These are phyloP conservation scores for Naganishia onofrii DNA, from an alignment of 768 basidiomycete genomes.

Conservation along the genomic window DNA sequence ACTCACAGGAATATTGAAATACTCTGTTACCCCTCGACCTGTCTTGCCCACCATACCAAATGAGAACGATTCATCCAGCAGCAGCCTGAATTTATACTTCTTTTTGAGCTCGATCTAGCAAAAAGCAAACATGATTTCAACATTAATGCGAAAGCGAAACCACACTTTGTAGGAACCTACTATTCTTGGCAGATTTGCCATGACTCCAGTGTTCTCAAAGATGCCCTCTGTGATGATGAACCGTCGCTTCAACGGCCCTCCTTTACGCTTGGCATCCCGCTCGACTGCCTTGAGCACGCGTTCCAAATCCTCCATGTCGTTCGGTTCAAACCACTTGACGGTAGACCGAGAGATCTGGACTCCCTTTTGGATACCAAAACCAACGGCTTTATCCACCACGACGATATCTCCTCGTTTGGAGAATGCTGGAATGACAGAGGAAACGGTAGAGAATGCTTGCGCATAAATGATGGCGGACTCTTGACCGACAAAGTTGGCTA, in stretches of 20 bases:
- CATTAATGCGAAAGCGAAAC: not conserved
- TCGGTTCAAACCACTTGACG: constrained; percentile 94
- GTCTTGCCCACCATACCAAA: constrained; percentile 90
- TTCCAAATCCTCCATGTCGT: constrained; percentile 85
- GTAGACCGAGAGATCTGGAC: constrained; percentile 88
- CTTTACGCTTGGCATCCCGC: constrained; percentile 83
- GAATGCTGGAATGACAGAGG: constrained; percentile 94
- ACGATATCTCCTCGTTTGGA: constrained; percentile 97
- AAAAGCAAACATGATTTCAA: not conserved
- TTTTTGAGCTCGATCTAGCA: constrained; percentile 83
- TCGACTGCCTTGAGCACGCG: constrained; percentile 77
- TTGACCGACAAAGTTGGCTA: constrained; percentile 84
- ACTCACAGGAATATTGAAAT: constrained; percentile 86
- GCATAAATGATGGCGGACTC: constrained; percentile 89
- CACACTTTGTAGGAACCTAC: constrained; percentile 56
- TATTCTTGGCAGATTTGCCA: constrained; percentile 86
- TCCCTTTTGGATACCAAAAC: constrained; percentile 93
- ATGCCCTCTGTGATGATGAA: constrained; percentile 98
- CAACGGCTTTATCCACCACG: constrained; percentile 95
- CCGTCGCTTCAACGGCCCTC: constrained; percentile 73
- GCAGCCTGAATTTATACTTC: constrained; percentile 92
- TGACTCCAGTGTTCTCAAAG: constrained; percentile 88
- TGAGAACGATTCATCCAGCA: constrained; percentile 89
- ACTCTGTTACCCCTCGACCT: constrained; percentile 89
- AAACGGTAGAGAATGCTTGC: constrained; percentile 85